A percentile compares a stretch with the other conserved stretches of the same genome.
phyloP scores from a whole-genome alignment of 192 early-diverging fungal genomes.

The Backusella parvicylindrica region DNA sequence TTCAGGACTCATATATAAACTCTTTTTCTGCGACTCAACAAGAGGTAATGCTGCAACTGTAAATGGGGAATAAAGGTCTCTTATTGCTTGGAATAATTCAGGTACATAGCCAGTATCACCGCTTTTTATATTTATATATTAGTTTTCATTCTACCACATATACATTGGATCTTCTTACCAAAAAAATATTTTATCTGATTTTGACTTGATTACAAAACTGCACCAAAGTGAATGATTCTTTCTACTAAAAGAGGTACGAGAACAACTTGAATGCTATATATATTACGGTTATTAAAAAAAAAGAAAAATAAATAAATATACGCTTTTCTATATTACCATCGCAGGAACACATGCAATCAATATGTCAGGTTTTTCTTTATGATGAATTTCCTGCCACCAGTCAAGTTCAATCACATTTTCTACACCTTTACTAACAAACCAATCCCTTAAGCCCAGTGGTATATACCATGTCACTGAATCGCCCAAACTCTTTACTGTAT shows the following conservation, averaged over 20 bases:
- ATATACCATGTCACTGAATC: conserved; percentile 47
- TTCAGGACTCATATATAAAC: conserved; percentile 41
- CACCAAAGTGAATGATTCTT: conserved; percentile 44
- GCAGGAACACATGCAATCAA: conserved; percentile 36
- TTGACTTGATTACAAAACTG: conserved; percentile 41
- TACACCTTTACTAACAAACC: conserved; percentile 35
- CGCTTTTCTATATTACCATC: conserved; percentile 30
- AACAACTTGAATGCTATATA: conserved; percentile 40
- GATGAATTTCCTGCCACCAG: conserved; percentile 56
- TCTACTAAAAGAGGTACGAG: conserved; percentile 39
- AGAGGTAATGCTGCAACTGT: conserved; percentile 49
- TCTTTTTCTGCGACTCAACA: conserved; percentile 34
- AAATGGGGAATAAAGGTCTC: conserved; percentile 39
- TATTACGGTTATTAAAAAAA: not conserved
- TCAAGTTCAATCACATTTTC: conserved; percentile 52
- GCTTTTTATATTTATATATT: not conserved
- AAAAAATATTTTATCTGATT: conserved; percentile 38
- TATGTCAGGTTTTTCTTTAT: conserved; percentile 38
- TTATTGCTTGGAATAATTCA: conserved; percentile 45
- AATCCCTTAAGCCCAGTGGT: conserved; percentile 43
- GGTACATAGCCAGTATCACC: conserved; percentile 46
- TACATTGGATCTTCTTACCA: conserved; percentile 32
- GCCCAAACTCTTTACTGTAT: conserved; percentile 37
- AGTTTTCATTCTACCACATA: too few relatives aligned
- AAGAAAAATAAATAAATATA: conserved; percentile 8